These are phyloP conservation scores for Aureobasidium lini DNA, from an alignment of 2,329 filamentous ascomycete species.

Conservation along the genomic window DNA sequence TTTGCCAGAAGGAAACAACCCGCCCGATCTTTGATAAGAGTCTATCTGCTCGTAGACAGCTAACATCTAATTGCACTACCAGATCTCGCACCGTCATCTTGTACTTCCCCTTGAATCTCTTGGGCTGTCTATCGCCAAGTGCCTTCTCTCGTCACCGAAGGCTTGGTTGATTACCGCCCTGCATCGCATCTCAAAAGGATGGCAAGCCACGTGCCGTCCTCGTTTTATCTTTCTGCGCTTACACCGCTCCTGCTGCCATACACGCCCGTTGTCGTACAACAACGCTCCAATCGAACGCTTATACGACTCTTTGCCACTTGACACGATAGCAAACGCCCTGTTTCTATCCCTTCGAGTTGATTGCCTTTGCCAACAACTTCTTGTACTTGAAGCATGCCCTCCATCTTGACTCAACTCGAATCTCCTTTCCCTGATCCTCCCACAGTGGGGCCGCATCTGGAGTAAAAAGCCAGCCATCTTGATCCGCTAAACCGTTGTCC, in stretches of 20 bases:
- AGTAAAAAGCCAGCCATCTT: background rate
- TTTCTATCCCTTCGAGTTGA: too few relatives aligned
- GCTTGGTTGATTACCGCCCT: background rate
- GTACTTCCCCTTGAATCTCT: too few relatives aligned
- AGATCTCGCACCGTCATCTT: too few relatives aligned
- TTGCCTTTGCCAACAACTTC: background rate
- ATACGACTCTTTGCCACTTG: too few relatives aligned
- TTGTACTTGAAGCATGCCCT: background rate
- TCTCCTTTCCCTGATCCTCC: constrained; percentile 1
- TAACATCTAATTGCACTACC: too few relatives aligned
- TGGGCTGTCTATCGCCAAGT: too few relatives aligned
- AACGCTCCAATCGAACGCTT: too few relatives aligned
- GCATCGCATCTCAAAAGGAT: background rate
- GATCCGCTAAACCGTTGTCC: background rate
- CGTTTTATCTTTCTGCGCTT: background rate
- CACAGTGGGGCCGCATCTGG: constrained; percentile 9
- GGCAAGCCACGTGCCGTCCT: background rate
- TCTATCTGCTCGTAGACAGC: too few relatives aligned
- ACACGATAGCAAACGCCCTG: too few relatives aligned
- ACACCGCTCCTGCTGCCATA: background rate
- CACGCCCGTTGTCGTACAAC: background rate
- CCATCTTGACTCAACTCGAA: background rate
- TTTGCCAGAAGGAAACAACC: background rate
- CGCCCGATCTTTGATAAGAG: too few relatives aligned
- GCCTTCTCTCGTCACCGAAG: too few relatives aligned